Evolutionary conservation across 306 rosid genomes (phyloP), one percentile per base, ranked within the genome.

Genomic region (Delonix regia): DNA sequence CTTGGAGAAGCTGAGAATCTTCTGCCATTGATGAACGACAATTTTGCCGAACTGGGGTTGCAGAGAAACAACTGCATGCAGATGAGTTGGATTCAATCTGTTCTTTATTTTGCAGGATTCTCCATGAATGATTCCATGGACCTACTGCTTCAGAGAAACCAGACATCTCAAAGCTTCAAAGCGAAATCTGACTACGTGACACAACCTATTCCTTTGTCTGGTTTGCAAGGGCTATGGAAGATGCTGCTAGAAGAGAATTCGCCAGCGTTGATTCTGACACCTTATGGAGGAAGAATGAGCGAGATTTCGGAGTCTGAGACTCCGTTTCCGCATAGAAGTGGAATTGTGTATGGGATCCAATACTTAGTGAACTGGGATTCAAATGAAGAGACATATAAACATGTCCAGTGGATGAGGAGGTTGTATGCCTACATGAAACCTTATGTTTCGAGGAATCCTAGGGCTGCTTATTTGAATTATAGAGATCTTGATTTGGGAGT

Each of bases 261-360:
- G 10, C 21, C 71, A 18, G 0, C 0, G 0, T 18, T 83, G 25
- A 80, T 75, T 0, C 1, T 76, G n/a, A 44, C 81, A 44, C 85
- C 87, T 4, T 84, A 80, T 49, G 87, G 87, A 47, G 85, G 87
- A 48, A 77, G 33, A 66, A 84, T 84, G 85, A 45, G 73, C 72
- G 69, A 84, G 74, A 80, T 84, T 67, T 60, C 82, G 1, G 77
- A 47, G 52, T 47, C 73, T 14, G 82, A 64, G 48, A 71, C 48
- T 5, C 82, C 85, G n/a, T 84, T 84, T 16, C 85, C 87, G 8
- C 77, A 80, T 10, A 80, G 85, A 27, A 41, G 25, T 27, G 84
- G 82, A 6, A 56, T 18, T 18, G 21, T 75, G 6, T 80, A 74
- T 27, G 77, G 71, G 13, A 77, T 84, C 9, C 87, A 80, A 14